Conservation (phyloP, 2,329 filamentous ascomycete species). For the Neoascochyta sp. region DNA sequence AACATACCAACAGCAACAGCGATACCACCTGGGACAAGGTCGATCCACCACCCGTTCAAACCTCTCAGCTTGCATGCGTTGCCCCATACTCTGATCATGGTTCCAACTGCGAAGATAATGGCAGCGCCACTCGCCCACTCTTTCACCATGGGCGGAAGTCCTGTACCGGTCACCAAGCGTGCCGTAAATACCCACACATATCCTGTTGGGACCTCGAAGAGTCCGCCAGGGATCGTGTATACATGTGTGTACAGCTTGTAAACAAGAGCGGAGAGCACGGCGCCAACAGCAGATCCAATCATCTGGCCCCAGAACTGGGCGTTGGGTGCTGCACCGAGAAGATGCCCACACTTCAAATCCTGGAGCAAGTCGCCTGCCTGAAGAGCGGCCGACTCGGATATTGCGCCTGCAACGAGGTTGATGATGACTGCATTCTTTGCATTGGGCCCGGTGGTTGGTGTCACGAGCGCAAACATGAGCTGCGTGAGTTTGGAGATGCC, state of each 20-base stretch:
- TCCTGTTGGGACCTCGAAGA: slow-evolving; percentile 91
- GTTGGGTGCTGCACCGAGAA: slow-evolving; percentile 85
- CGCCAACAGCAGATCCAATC: slow-evolving; percentile 81
- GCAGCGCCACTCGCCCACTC: slow-evolving; percentile 77
- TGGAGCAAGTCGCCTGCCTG: slow-evolving; percentile 97
- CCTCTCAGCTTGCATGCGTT: slow-evolving; percentile 31
- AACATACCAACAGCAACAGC: slow-evolving; percentile 82
- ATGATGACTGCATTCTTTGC: slow-evolving; percentile 81
- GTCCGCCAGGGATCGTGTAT: slow-evolving; percentile 79
- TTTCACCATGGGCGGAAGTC: slow-evolving; percentile 76
- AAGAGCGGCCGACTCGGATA: slow-evolving; percentile 78
- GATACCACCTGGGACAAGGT: slow-evolving; percentile 84
- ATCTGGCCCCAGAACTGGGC: slow-evolving; percentile 97
- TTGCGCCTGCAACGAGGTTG: slow-evolving; percentile 88
- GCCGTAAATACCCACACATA: slow-evolving; percentile 99
- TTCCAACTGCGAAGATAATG: slow-evolving; percentile 67
- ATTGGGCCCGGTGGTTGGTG: slow-evolving; percentile 57
- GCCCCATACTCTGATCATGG: slow-evolving; percentile 58
- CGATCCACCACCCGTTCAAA: slow-evolving; percentile 57
- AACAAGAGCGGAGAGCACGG: slow-evolving; percentile 78
- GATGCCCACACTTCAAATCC: slow-evolving; percentile 91
- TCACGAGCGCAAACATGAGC: slow-evolving; percentile 87
- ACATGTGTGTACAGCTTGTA: slow-evolving; percentile 89
- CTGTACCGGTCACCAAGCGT: slow-evolving; percentile 83
- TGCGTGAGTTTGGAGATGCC: slow-evolving; percentile 97